These are phyloP conservation scores for Corynespora cassiicola DNA, from an alignment of 2,329 filamentous ascomycete species.

Conservation along the genomic window DNA sequence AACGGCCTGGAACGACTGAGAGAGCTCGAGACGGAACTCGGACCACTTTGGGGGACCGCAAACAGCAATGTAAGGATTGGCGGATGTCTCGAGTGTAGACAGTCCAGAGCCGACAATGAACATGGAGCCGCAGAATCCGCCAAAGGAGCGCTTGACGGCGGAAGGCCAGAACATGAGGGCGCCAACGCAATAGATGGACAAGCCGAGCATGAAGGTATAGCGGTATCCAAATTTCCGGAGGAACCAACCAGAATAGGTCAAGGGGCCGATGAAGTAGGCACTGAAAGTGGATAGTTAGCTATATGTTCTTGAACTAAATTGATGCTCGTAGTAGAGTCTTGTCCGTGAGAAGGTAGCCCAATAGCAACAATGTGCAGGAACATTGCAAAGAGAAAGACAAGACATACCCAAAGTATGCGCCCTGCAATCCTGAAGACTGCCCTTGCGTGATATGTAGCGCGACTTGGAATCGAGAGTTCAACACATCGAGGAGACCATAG, in stretches of 20 bases:
- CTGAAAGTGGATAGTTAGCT: slow-evolving; percentile 26
- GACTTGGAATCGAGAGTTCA: slow-evolving; percentile 53
- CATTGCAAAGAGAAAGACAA: neutral
- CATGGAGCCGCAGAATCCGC: slow-evolving; percentile 73
- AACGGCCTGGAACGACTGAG: slow-evolving; percentile 79
- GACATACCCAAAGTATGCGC: slow-evolving; percentile 66
- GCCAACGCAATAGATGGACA: slow-evolving; percentile 70
- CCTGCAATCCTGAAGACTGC: slow-evolving; percentile 68
- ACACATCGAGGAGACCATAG: slow-evolving; percentile 53
- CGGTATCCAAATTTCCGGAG: slow-evolving; percentile 80
- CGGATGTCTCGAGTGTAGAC: slow-evolving; percentile 77
- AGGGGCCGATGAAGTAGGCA: slow-evolving; percentile 61
- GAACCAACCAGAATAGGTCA: slow-evolving; percentile 64
- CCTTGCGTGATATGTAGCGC: slow-evolving; percentile 54
- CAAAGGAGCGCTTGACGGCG: slow-evolving; percentile 74
- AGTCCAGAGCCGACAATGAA: slow-evolving; percentile 79
- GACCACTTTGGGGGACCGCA: slow-evolving; percentile 78
- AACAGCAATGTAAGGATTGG: slow-evolving; percentile 76
- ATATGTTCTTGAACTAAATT: too few species aligned
- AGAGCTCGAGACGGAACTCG: slow-evolving; percentile 78
- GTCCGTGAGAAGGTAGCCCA: too few species aligned
- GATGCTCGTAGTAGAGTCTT: too few species aligned
- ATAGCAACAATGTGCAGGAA: too few species aligned
- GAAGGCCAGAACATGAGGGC: slow-evolving; percentile 88
- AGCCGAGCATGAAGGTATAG: slow-evolving; percentile 77